Evolutionary conservation across 106 monocot genomes (phyloP).

Genomic region (Hemerocallis citrina): DNA sequence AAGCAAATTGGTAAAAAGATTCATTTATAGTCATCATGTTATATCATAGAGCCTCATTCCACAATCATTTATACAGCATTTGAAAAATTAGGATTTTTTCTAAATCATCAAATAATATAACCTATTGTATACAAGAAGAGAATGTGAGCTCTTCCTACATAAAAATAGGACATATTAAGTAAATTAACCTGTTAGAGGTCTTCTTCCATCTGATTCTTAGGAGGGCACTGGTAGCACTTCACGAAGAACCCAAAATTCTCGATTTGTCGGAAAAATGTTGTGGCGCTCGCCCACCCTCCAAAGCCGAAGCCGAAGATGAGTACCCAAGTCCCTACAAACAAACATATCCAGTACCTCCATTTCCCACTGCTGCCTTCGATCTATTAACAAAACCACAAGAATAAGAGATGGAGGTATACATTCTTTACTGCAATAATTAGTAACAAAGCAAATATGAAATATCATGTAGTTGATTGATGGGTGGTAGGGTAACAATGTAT

Average conservation of each 20-base stretch:
- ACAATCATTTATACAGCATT: neutral
- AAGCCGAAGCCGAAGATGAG: neutral
- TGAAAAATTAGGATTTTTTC: neutral
- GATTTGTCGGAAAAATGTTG: neutral
- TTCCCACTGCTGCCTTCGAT: neutral
- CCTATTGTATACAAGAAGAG: too few species aligned
- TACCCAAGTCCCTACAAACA: neutral
- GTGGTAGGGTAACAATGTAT: too few species aligned
- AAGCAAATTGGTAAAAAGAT: neutral
- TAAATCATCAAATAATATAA: too few species aligned
- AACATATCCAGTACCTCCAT: too few species aligned
- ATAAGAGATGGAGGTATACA: neutral
- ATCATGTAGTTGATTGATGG: too few species aligned
- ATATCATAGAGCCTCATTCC: too few species aligned
- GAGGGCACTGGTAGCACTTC: neutral
- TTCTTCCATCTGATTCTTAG: neutral
- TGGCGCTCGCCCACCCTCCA: constrained; percentile 4
- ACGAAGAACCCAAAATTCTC: neutral
- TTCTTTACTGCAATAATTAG: neutral
- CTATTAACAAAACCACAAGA: too few species aligned
- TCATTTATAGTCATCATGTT: too few species aligned
- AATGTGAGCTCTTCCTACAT: neutral
- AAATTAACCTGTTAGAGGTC: neutral
- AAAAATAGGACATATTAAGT: too few species aligned
- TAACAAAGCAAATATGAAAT: too few species aligned